phyloP scores from a whole-genome alignment of 257 asterid species.

The Nicotiana otophora region DNA sequence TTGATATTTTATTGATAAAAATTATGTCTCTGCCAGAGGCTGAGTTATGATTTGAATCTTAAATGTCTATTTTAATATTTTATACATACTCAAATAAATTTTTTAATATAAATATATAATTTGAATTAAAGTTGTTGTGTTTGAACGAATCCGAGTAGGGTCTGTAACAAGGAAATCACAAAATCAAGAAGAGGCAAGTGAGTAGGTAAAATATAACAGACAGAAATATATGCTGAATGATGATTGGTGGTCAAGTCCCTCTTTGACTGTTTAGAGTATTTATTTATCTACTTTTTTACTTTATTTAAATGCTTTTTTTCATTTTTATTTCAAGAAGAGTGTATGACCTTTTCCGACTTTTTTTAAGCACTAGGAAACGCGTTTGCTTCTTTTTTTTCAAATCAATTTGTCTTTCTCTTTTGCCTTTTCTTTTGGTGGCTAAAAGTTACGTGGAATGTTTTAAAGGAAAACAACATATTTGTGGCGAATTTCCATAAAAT shows the following conservation, averaged over 20 bases:
- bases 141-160: neutral
- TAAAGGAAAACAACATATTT: neutral
- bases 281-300: neutral
- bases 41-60: no score
- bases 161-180: neutral
- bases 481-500: rapidly evolving
- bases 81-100: no score
- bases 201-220: neutral
- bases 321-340: neutral
- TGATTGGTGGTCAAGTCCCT: slow-evolving; percentile 5
- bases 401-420: neutral
- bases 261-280: neutral
- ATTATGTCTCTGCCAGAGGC: no score
- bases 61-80: no score
- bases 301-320: neutral
- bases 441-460: neutral
- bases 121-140: no score
- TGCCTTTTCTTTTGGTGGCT: neutral
- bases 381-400: neutral
- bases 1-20: no score
- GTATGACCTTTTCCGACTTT: neutral
- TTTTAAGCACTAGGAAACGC: slow-evolving; percentile 6
- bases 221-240: neutral
- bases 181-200: neutral
- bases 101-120: no score